A percentile compares a stretch with the other conserved stretches of the same genome.
phyloP scores from a whole-genome alignment of 331 rosid species.

The Saraca asoca region DNA sequence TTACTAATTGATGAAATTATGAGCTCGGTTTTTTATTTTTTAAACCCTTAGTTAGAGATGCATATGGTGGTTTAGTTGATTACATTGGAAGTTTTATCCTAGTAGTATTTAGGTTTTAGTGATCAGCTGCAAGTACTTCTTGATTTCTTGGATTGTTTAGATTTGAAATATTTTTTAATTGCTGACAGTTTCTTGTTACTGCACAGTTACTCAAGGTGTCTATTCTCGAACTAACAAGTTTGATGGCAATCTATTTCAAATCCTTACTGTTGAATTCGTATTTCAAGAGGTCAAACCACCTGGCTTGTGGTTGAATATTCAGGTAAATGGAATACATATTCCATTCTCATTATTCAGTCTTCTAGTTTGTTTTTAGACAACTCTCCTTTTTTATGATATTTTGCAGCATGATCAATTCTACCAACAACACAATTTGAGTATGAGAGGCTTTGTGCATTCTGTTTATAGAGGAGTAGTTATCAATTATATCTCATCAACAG shows the following conservation, averaged over 20 bases:
- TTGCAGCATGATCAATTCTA: slow-evolving; percentile 80
- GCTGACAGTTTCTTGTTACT: slow-evolving; percentile 33
- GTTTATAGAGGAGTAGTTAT: slow-evolving; percentile 42
- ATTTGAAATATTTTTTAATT: slow-evolving; percentile 18
- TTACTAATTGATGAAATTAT: not conserved
- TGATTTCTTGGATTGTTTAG: slow-evolving; percentile 11
- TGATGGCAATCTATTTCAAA: slow-evolving; percentile 39
- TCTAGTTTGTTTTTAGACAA: slow-evolving; percentile 10
- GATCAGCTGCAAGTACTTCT: slow-evolving; percentile 3
- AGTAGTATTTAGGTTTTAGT: slow-evolving; percentile 1
- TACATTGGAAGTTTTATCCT: not conserved
- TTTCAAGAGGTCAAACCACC: slow-evolving; percentile 11
- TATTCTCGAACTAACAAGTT: slow-evolving; percentile 48
- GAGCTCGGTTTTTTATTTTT: not conserved
- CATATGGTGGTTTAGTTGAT: not conserved
- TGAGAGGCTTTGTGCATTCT: slow-evolving; percentile 65
- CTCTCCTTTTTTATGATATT: slow-evolving; percentile 35
- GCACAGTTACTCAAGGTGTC: slow-evolving; percentile 76
- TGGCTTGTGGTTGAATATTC: slow-evolving; percentile 80
- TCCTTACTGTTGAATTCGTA: slow-evolving; percentile 51
- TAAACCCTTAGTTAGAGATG: not conserved
- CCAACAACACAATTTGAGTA: slow-evolving; percentile 65
- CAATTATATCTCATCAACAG: slow-evolving; percentile 84
- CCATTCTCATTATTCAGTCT: slow-evolving; percentile 14
- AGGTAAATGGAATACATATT: slow-evolving; percentile 58